These are phyloP conservation scores for Sindora glabra DNA, from an alignment of 306 rosid genomes.

Conservation along the genomic window DNA sequence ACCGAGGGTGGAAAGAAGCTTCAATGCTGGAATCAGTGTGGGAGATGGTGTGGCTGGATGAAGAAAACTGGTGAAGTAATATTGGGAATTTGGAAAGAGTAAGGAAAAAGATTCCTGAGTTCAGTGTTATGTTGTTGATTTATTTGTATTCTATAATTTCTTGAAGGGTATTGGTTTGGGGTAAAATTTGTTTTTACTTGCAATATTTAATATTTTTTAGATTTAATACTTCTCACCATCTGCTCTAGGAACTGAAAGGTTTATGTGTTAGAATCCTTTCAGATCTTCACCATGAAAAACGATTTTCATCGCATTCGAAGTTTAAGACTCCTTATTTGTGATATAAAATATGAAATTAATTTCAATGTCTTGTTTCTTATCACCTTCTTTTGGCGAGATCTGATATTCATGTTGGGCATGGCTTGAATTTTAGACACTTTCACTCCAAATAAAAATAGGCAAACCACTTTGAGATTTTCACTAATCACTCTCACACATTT, in stretches of 20 bases:
- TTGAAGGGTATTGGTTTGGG: conserved; percentile 37
- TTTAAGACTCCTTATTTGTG: conserved; percentile 13
- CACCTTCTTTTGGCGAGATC: neutral
- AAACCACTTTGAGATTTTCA: too few relatives aligned
- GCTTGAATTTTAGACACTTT: neutral
- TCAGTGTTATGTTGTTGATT: conserved; percentile 38
- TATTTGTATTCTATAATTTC: conserved; percentile 16
- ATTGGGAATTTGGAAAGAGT: conserved; percentile 16
- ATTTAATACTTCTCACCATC: conserved; percentile 20
- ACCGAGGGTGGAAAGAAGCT: conserved; percentile 57
- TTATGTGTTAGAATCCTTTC: neutral
- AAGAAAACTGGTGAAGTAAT: conserved; percentile 27
- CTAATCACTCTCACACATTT: too few relatives aligned
- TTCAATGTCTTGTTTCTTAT: neutral
- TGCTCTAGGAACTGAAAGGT: neutral
- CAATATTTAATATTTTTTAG: conserved; percentile 18
- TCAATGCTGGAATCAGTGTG: conserved; percentile 36
- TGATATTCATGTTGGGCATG: neutral
- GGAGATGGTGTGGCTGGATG: conserved; percentile 37
- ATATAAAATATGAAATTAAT: conserved; percentile 18
- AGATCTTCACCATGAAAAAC: neutral
- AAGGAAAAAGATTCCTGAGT: conserved; percentile 24
- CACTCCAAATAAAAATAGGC: too few relatives aligned
- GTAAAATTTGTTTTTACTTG: conserved; percentile 25
- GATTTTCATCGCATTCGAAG: conserved; percentile 6